These are phyloP conservation scores for Leccinum obscurum DNA, from an alignment of 768 basidiomycete species.

Conservation along the genomic window DNA sequence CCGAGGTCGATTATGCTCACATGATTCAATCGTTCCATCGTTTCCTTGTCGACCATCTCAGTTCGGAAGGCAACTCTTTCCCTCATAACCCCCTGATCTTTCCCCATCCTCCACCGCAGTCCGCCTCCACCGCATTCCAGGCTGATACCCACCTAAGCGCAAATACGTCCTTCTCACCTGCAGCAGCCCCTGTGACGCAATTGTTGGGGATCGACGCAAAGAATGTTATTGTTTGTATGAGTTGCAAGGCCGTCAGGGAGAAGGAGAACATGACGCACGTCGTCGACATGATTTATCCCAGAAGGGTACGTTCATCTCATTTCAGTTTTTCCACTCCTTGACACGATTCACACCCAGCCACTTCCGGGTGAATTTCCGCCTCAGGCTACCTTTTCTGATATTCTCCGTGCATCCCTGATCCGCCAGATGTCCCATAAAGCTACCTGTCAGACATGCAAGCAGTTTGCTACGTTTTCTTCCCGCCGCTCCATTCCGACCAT, in stretches of 20 bases:
- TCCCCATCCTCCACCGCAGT: slow-evolving; percentile 21
- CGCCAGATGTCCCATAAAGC: slow-evolving; percentile 86
- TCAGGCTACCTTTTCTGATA: slow-evolving; percentile 56
- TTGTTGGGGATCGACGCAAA: slow-evolving; percentile 78
- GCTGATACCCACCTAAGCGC: slow-evolving; percentile 19
- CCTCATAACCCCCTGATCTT: slow-evolving; percentile 60
- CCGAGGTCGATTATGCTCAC: slow-evolving; percentile 76
- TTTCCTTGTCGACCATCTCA: slow-evolving; percentile 85
- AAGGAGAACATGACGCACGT: slow-evolving; percentile 83
- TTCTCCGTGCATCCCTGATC: slow-evolving; percentile 74
- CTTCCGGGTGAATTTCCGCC: slow-evolving; percentile 39
- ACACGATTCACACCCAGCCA: slow-evolving; percentile 24
- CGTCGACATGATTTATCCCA: slow-evolving; percentile 84
- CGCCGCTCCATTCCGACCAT: slow-evolving; percentile 61
- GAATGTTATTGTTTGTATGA: slow-evolving; percentile 71
- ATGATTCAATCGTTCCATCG: slow-evolving; percentile 96
- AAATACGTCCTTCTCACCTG: slow-evolving; percentile 29
- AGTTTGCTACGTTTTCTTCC: slow-evolving; percentile 70
- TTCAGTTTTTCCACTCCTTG: not conserved
- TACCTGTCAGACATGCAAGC: slow-evolving; percentile 81
- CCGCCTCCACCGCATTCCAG: slow-evolving; percentile 13
- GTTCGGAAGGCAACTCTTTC: slow-evolving; percentile 66
- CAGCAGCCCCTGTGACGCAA: slow-evolving; percentile 79
- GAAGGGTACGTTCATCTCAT: slow-evolving; percentile 53
- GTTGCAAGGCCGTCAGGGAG: slow-evolving; percentile 68